Base-by-base conservation (phyloP, 2,329 filamentous ascomycete species). In the Fusarium pilosicola region DNA sequence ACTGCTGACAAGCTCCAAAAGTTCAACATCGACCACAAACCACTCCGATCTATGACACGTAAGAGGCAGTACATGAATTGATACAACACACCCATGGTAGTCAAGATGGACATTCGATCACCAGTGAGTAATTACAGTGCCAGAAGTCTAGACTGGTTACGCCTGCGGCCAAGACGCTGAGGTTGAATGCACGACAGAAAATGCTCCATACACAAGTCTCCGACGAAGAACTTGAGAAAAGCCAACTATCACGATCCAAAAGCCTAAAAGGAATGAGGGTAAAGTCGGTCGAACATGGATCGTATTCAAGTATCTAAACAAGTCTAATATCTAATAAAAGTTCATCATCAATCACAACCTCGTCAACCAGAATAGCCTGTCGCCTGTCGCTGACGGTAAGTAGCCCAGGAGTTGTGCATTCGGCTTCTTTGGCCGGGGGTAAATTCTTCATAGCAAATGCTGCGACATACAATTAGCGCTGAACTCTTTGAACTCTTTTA, bases 401-500 rank as follows among this genome's bases (percentile, higher is more conserved):
- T 62, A 28, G 48, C 14, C 59, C 59, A 62, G 2, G 59, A 62
- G 30, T 62, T 62, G 18, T 62, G 59, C 59, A 62, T 62, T 1
- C 59, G 30, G 8, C 13, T 15, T 14, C 39, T 38, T 57, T 62
- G 59, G 7, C 59, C 59, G 7, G 59, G 32, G 7, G 59, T 62
- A 7, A 62, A 62, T 11, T 62, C 59, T 57, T 62, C 59, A 30
- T 62, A 62, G 11, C 59, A 62, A 4, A 45, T 57, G 5, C 51
- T 62, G 22, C 7, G 32, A 6, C 15, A 45, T 9, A 15, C 5
- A 15, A 7, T 62, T 24, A 55, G 52, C 10, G 0, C 4, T 13
- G 9, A n/a, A 42, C n/a, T 17, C 2, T 4, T 4, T 20, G 18
- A 17, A 24, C 13, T 15, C 5, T 7, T 24, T 28, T 7, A 5